These are phyloP conservation scores for Tuber aestivum DNA, from an alignment of 495 filamentous ascomycete genomes.

Conservation along the genomic window DNA sequence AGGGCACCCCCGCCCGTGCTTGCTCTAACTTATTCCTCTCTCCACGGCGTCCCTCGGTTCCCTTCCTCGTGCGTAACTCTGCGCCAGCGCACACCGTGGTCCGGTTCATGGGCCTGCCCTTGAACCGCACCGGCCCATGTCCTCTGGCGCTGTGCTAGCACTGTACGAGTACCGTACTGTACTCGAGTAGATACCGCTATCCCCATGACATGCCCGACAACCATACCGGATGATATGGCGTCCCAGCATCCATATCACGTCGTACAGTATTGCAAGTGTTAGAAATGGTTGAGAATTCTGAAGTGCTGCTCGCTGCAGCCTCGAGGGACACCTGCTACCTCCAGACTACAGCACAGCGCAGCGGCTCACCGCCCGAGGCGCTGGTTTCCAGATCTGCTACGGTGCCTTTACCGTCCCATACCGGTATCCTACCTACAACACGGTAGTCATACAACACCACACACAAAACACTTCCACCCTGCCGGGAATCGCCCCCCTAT, in stretches of 20 bases:
- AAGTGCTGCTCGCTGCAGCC: background rate
- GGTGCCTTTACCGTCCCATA: background rate
- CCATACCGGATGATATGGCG: background rate
- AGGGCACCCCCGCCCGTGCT: background rate
- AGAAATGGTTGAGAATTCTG: background rate
- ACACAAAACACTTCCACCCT: background rate
- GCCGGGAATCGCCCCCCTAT: background rate
- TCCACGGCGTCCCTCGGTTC: background rate
- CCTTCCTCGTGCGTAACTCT: slow-evolving; percentile 1
- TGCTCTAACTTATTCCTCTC: slow-evolving; percentile 21
- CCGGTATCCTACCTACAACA: background rate
- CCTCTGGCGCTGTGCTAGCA: background rate
- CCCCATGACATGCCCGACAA: background rate
- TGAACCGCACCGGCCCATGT: background rate
- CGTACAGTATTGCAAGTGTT: background rate
- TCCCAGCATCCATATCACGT: background rate
- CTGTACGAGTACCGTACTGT: no score
- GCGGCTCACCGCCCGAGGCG: background rate
- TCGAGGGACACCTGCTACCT: background rate
- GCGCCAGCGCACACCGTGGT: slow-evolving; percentile 26
- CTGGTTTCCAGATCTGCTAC: background rate
- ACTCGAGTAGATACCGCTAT: background rate
- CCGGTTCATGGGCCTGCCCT: slow-evolving; percentile 20
- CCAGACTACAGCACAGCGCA: background rate
- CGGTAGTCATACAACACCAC: background rate